Base-by-base conservation (phyloP, 371 early-diverging fungal species). In the Rhizopus arrhizus region DNA sequence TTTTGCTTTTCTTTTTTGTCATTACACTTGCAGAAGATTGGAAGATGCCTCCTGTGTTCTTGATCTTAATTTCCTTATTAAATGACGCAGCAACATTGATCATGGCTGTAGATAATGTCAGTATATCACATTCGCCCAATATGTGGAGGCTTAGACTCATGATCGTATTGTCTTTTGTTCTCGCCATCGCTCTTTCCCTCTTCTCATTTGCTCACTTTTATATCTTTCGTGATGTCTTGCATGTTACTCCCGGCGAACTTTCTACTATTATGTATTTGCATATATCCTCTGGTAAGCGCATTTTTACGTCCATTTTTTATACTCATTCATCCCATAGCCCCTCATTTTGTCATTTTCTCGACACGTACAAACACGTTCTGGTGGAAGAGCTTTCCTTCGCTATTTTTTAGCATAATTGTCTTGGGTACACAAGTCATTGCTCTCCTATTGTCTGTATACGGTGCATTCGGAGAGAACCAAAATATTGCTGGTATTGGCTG, bases 341-440 rank as follows among this genome's bases (percentile, higher is more conserved):
- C 97, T 53, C 96, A 96, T 81, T 96, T 96, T 76, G 92, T 94
- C 36, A 96, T 96, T 69, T 96, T 96, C 72, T 94, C 95, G 8
- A 96, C 97, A 7, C 88, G 97, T 60, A 72, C 95, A 13, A 80
- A 88, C 11, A 85, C 88, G 6, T 92, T 88, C 75, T 94, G 93
- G 81, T 96, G 94, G 93, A 86, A 85, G 60, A 90, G 85, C 59
- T 69, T 89, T 55, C 97, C 97, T 5, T 89, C 91, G 5, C 71
- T 81, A 69, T 69, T 80, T 33, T 96, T 96, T 72, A 86, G 89
- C 4, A 54, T 81, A 0, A 92, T 92, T 46, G 89, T 96, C 40
- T 75, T 91, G 50, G 93, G 91, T 15, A 96, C 95, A 5, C 96
- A 96, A 78, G 83, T 95, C 47, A 82, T 96, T 77, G 97, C 97